Percentiles rank a stretch among this genome's conserved stretches.
These are phyloP conservation scores for Rhodotorula diobovata DNA, from an alignment of 768 basidiomycete species.

Conservation along the genomic window DNA sequence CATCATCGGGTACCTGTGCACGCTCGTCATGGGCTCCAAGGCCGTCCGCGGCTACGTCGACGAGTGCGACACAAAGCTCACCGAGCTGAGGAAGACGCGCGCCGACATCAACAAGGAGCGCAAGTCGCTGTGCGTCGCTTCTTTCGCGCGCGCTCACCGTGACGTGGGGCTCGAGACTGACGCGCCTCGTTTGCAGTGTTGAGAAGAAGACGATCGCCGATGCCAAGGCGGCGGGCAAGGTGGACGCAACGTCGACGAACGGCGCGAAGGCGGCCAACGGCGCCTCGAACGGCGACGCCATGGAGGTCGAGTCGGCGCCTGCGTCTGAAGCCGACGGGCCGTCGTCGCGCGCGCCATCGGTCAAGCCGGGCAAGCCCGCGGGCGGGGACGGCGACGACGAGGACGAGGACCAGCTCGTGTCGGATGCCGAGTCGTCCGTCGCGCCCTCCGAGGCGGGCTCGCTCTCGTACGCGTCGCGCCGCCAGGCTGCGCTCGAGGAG, in stretches of 20 bases:
- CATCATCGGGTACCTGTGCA: slow-evolving; percentile 81
- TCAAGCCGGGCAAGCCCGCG: background rate
- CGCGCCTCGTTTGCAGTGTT: slow-evolving; percentile 29
- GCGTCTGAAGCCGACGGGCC: background rate
- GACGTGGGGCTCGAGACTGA: background rate
- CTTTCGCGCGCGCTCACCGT: too few relatives aligned
- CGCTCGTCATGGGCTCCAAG: slow-evolving; percentile 84
- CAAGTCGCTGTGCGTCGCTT: slow-evolving; percentile 70
- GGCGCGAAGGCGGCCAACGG: slow-evolving; percentile 3
- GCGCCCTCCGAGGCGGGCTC: slow-evolving; percentile 25
- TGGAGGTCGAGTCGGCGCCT: slow-evolving; percentile 10
- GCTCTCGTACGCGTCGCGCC: background rate
- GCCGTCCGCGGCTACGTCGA: slow-evolving; percentile 84
- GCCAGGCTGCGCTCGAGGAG: slow-evolving; percentile 20
- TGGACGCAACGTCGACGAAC: background rate
- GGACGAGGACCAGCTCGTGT: slow-evolving; percentile 30
- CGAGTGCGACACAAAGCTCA: slow-evolving; percentile 78
- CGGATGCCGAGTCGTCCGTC: slow-evolving; percentile 27
- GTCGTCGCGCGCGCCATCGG: background rate
- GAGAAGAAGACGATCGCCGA: slow-evolving; percentile 46
- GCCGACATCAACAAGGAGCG: slow-evolving; percentile 87
- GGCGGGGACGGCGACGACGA: slow-evolving; percentile 22
- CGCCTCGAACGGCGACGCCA: background rate
- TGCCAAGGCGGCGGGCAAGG: slow-evolving; percentile 19
- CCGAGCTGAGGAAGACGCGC: slow-evolving; percentile 88